Base-by-base conservation (phyloP, 2,329 filamentous ascomycete genomes). In the Fusarium sororula region DNA sequence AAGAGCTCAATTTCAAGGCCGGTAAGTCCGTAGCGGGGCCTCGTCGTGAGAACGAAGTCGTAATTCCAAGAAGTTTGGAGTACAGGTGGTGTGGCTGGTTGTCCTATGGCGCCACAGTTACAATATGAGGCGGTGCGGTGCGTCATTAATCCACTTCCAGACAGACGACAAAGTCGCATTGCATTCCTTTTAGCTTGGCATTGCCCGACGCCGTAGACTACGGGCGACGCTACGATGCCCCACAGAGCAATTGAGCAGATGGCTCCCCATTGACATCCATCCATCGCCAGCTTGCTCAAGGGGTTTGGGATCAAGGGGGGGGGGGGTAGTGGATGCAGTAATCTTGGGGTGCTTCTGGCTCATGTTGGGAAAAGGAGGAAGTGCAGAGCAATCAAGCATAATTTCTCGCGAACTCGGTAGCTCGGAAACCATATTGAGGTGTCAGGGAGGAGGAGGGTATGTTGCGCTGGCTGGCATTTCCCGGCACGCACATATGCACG, bases 1-100 rank as follows among this genome's bases (percentile, higher is more conserved):
- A n/a, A 41, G 37, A 61, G 54, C 61, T 61, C 55, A 64, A 32
- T 61, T 61, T 47, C 22, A 39, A 44, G 61, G 55, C 30, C 61
- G 55, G 61, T 37, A 28, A 57, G 37, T 26, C 60, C 41, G 51
- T 47, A n/a, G 32, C 50, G 50, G 50, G 50, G 30, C 50, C 32
- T 38, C 20, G 13, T 54, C n/a, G n/a, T 38, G 32, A 38, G 50
- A 37, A 53, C n/a, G 32, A 38, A 35, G 54, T 26, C 14, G n/a
- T 22, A 30, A 24, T 35, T 41, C 37, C 47, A 32, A 53, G 17
- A 22, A 30, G 35, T 17, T 39, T 26, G 39, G 24, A 32, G 28
- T 17, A n/a, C n/a, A 44, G 14, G 15, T 32, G n/a, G 54, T 57
- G 54, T 57, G 54, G 54, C 54, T 57, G 39, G 28, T 26, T 54